phyloP scores from a whole-genome alignment of 2,329 filamentous ascomycete genomes.

The Aplosporella prunicola region DNA sequence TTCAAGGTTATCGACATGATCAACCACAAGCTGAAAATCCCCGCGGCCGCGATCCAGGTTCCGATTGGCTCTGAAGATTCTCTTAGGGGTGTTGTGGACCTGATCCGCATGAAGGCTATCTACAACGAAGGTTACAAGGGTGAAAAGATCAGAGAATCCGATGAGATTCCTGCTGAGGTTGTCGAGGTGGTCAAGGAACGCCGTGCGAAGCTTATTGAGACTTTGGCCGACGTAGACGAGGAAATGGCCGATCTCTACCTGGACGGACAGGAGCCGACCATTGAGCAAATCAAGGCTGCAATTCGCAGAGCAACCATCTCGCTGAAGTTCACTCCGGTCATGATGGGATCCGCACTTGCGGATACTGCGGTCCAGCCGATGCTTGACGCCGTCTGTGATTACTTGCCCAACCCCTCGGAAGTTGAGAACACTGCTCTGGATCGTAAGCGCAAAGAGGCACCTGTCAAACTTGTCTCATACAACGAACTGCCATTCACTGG shows the following conservation, averaged over 20 bases:
- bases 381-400: slow-evolving; percentile 93
- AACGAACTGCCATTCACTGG: slow-evolving; percentile 90
- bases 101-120: slow-evolving; percentile 84
- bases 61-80: slow-evolving; percentile 88
- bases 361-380: slow-evolving; percentile 95
- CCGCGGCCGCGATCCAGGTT: slow-evolving; percentile 86
- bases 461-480: slow-evolving; percentile 84
- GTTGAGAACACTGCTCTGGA: slow-evolving; percentile 86
- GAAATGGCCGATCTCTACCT: slow-evolving; percentile 94
- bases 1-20: slow-evolving; percentile 98
- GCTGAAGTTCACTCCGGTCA: slow-evolving; percentile 83
- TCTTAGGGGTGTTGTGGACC: slow-evolving; percentile 84
- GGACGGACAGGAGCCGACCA: slow-evolving; percentile 71
- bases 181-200: slow-evolving; percentile 70
- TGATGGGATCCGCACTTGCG: slow-evolving; percentile 92
- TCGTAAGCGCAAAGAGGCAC: slow-evolving; percentile 64
- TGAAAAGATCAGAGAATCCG: slow-evolving; percentile 63
- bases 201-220: slow-evolving; percentile 80
- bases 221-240: slow-evolving; percentile 92
- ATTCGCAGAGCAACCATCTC: slow-evolving; percentile 84
- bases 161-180: slow-evolving; percentile 75
- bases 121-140: slow-evolving; percentile 81
- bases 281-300: slow-evolving; percentile 79
- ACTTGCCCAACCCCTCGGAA: slow-evolving; percentile 83
- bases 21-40: slow-evolving; percentile 88